A percentile compares a stretch with the other conserved stretches of the same genome.
Evolutionary conservation across 352 stramenopile genomes (phyloP).

Genomic region (Phytopythium kandeliae): DNA sequence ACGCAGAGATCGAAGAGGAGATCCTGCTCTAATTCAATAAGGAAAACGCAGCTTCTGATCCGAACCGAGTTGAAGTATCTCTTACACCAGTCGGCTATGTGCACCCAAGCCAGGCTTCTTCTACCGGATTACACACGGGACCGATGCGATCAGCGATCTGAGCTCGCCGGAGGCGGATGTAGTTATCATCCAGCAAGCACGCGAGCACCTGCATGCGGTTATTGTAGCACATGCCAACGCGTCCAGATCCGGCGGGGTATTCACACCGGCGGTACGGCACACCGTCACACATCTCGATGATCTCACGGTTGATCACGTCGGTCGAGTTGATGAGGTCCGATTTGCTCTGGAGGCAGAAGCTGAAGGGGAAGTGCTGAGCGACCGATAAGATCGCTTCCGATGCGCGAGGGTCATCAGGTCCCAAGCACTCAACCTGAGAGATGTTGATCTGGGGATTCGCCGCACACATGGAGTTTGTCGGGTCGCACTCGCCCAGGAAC

Average conservation of each 20-base stretch:
- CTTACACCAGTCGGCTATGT: too few species aligned
- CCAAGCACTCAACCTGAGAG: conserved; percentile 9
- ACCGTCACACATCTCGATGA: conserved; percentile 16
- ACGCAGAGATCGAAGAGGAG: neutral
- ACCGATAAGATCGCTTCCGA: conserved; percentile 12
- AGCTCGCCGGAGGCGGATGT: conserved; percentile 6
- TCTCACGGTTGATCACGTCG: conserved; percentile 8
- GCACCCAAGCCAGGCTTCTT: conserved; percentile 18
- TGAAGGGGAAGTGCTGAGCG: conserved; percentile 10
- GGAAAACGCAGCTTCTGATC: too few species aligned
- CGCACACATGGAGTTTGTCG: conserved; percentile 17
- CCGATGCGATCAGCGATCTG: conserved; percentile 9
- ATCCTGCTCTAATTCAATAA: too few species aligned
- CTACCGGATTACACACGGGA: conserved; percentile 4
- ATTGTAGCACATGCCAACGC: conserved; percentile 22
- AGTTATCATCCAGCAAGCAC: conserved; percentile 6
- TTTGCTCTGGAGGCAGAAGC: conserved; percentile 9
- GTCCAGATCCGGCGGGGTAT: conserved; percentile 3
- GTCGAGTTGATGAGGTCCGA: conserved; percentile 6
- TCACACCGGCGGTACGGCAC: conserved; percentile 15
- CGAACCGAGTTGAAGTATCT: too few species aligned
- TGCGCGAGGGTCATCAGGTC: neutral
- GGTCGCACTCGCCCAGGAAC: conserved; percentile 20
- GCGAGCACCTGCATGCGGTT: conserved; percentile 11
- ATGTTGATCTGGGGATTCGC: conserved; percentile 7